Conservation (phyloP, 129 eudicot species). For the Ambrosia trifida region DNA sequence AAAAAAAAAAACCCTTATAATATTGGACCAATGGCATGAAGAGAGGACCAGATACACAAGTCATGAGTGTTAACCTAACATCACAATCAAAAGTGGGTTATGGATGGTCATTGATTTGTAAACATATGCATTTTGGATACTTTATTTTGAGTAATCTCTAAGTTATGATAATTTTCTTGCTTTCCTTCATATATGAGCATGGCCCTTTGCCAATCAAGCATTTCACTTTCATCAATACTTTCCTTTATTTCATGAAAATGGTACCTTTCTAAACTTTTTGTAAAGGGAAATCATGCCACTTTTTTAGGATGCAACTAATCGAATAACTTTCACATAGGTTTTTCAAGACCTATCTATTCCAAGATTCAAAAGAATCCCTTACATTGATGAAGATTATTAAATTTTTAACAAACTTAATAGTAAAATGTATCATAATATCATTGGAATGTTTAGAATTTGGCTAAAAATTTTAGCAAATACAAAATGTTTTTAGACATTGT, state of each 20-base stretch:
- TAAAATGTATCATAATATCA: not conserved
- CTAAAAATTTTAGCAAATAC: not conserved
- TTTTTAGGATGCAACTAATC: not conserved
- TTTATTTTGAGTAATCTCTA: slow-evolving; percentile 39
- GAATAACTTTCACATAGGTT: not conserved
- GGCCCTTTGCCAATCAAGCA: slow-evolving; percentile 34
- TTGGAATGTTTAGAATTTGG: not conserved
- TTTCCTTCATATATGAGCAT: slow-evolving; percentile 37
- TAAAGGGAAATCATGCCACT: slow-evolving; percentile 23
- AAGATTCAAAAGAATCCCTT: not conserved
- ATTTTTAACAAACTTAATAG: not conserved
- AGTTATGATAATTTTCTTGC: slow-evolving; percentile 33
- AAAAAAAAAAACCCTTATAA: slow-evolving; percentile 20
- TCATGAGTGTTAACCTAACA: slow-evolving; percentile 29
- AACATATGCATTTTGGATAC: slow-evolving; percentile 30
- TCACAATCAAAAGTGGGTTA: slow-evolving; percentile 44
- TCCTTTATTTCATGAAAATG: slow-evolving; percentile 29
- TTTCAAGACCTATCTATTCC: not conserved
- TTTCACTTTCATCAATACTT: slow-evolving; percentile 30
- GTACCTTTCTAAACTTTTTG: slow-evolving; percentile 1
- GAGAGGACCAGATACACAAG: not conserved
- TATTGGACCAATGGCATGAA: slow-evolving; percentile 19
- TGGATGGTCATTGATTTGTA: slow-evolving; percentile 27
- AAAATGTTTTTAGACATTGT: not conserved
- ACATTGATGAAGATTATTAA: not conserved